Percentiles rank a stretch among this genome's conserved stretches.
Conservation (phyloP, 305 asterid genomes). For the Fraxinus xanthoxyloides region DNA sequence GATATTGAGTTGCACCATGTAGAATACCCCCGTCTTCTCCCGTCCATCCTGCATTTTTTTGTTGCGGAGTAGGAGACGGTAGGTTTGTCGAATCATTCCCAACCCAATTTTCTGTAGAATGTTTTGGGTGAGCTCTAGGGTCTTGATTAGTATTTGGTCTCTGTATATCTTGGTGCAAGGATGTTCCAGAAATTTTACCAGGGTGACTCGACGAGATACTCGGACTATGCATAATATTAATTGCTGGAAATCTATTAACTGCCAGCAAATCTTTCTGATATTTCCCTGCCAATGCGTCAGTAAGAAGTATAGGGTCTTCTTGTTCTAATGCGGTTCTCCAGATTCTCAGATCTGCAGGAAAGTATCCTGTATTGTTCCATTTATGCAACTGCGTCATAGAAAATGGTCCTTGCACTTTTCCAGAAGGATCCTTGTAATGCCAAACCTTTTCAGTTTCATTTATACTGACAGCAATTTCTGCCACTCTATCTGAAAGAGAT, state of each 20-base stretch:
- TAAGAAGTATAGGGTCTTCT: slow-evolving; percentile 61
- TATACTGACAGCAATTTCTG: slow-evolving; percentile 51
- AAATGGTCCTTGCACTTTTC: slow-evolving; percentile 95
- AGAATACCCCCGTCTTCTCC: slow-evolving; percentile 36
- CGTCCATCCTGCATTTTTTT: slow-evolving; percentile 37
- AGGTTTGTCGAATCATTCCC: slow-evolving; percentile 45
- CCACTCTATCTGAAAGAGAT: slow-evolving; percentile 39
- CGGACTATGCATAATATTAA: slow-evolving; percentile 14
- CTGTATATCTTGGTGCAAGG: slow-evolving; percentile 40
- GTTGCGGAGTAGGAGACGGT: slow-evolving; percentile 86
- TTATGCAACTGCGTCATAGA: slow-evolving; percentile 87
- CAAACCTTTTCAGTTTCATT: slow-evolving; percentile 90
- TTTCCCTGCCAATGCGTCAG: slow-evolving; percentile 81
- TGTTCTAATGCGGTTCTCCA: slow-evolving; percentile 64
- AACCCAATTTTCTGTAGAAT: slow-evolving; percentile 48
- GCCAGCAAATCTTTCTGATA: slow-evolving; percentile 44
- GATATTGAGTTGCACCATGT: slow-evolving; percentile 38
- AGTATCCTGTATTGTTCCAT: slow-evolving; percentile 95
- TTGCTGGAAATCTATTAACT: slow-evolving; percentile 20
- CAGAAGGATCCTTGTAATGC: slow-evolving; percentile 90
- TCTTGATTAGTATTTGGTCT: slow-evolving; percentile 38
- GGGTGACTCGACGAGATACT: slow-evolving; percentile 32
- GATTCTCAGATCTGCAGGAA: slow-evolving; percentile 73
- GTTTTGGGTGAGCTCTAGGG: slow-evolving; percentile 32
- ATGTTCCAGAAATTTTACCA: slow-evolving; percentile 29